Evolutionary conservation across 495 filamentous ascomycete species (phyloP).

Genomic region (Aspergillus taichungensis): DNA sequence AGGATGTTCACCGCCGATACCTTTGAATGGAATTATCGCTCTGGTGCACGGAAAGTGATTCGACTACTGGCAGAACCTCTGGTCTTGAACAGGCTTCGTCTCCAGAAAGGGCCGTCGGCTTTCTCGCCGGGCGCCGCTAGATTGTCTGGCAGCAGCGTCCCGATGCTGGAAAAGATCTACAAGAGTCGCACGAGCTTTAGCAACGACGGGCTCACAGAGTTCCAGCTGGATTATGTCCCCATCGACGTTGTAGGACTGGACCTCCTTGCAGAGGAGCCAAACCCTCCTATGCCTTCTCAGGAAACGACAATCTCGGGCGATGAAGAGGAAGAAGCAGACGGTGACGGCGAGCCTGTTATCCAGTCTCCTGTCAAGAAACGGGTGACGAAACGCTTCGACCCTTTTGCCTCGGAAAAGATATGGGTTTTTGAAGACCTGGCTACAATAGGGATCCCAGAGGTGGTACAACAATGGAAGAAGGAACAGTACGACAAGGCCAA

Average conservation of each 20-base stretch:
- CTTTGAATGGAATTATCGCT: slow-evolving; percentile 76
- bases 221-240: slow-evolving; percentile 71
- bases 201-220: slow-evolving; percentile 66
- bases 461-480: slow-evolving; percentile 72
- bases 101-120: slow-evolving; percentile 18
- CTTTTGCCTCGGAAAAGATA: slow-evolving; percentile 52
- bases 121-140: slow-evolving; percentile 11
- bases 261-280: slow-evolving; percentile 57
- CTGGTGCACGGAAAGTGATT: slow-evolving; percentile 79
- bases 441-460: slow-evolving; percentile 59
- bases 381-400: slow-evolving; percentile 57
- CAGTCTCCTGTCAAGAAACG: slow-evolving; percentile 21
- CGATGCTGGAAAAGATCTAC: slow-evolving; percentile 48
- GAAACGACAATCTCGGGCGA: slow-evolving; percentile 45
- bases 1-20: slow-evolving; percentile 64
- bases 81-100: slow-evolving; percentile 55
- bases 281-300: slow-evolving; percentile 36
- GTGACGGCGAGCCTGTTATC: slow-evolving; percentile 17
- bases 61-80: slow-evolving; percentile 71
- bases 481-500: slow-evolving; percentile 34
- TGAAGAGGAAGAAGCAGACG: slow-evolving; percentile 40
- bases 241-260: slow-evolving; percentile 69
- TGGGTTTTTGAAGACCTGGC: slow-evolving; percentile 73
- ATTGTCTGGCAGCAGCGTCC: slow-evolving; percentile 24
- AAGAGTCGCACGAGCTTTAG: slow-evolving; percentile 57